phyloP scores from a whole-genome alignment of 1,139 yeast genomes.

The Candida sp. region DNA sequence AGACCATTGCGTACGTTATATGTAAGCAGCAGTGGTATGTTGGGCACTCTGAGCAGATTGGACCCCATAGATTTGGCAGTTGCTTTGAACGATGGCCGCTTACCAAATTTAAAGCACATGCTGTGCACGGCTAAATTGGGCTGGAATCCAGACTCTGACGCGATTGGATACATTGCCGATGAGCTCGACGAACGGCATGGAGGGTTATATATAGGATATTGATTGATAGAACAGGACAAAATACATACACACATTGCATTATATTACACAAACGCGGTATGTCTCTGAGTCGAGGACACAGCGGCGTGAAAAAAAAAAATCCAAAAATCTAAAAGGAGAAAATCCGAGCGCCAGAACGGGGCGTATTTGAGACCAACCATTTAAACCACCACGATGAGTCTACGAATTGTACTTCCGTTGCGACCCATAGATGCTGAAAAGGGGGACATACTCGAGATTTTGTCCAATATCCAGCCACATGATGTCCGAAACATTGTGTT shows the following conservation, averaged over 20 bases:
- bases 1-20: conserved; percentile 70
- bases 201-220: conserved; percentile 49
- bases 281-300: no score
- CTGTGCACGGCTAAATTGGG: conserved; percentile 80
- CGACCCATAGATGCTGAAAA: conserved; percentile 1
- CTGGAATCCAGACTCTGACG: conserved; percentile 82
- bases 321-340: background rate
- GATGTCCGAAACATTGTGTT: conserved; percentile 21
- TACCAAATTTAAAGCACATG: conserved; percentile 68
- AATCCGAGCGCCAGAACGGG: background rate
- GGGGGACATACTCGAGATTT: conserved; percentile 1
- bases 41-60: conserved; percentile 82
- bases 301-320: background rate
- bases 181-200: conserved; percentile 46
- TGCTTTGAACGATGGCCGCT: conserved; percentile 78
- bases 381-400: conserved; percentile 9
- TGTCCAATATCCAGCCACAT: background rate
- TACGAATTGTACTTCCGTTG: conserved; percentile 14
- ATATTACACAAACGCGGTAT: background rate
- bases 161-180: conserved; percentile 50
- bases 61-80: conserved; percentile 90
- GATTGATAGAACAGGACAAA: conserved; percentile 2
- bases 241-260: background rate
- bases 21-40: conserved; percentile 85
- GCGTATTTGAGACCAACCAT: background rate